Base-by-base conservation (phyloP, 2,329 filamentous ascomycete genomes). In the Fusarium verrucosum region DNA sequence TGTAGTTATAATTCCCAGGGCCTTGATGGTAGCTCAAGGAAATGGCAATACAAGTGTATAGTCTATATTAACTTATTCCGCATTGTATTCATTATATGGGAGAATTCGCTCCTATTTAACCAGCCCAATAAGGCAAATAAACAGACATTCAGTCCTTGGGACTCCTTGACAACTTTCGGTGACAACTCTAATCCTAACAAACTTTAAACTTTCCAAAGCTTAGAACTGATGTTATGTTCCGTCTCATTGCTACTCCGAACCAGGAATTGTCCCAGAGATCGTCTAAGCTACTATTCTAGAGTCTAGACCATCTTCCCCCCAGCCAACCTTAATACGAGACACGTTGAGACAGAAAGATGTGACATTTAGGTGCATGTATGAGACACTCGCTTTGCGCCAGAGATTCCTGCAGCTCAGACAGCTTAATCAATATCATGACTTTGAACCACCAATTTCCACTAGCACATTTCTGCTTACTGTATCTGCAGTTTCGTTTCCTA, bases 321-420 rank as follows among this genome's bases (percentile, higher is more conserved):
- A 35, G 22, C 9, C 16, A 49, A 35, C 16, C 30, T 37, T 28
- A 33, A 46, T 36, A 19, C 49, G 52, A 38, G 41, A 49, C 36
- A 37, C 28, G n/a, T 36, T 42, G 19, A 59, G 40, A 54, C 50
- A 52, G 19, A 22, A 33, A 44, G 35, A 49, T 51, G 41, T 30
- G 28, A 58, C 43, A 10, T 41, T 38, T 40, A 58, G 22, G 23
- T 43, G 42, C 35, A 42, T 57, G 40, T 38, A 33, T 10, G 33
- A 38, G 45, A 32, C 40, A 25, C 53, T 59, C 49, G 37, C 33
- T 59, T 42, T 58, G 62, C 37, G 51, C 32, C 57, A 50, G 61
- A 40, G 33, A 57, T 30, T 30, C n/a, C 32, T 44, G 45, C 22
- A 45, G 51, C 30, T 38, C 32, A 35, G 30, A 37, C 41, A 35